phyloP scores from a whole-genome alignment of 352 stramenopile species.

The Thalassiosira mediterranea region DNA sequence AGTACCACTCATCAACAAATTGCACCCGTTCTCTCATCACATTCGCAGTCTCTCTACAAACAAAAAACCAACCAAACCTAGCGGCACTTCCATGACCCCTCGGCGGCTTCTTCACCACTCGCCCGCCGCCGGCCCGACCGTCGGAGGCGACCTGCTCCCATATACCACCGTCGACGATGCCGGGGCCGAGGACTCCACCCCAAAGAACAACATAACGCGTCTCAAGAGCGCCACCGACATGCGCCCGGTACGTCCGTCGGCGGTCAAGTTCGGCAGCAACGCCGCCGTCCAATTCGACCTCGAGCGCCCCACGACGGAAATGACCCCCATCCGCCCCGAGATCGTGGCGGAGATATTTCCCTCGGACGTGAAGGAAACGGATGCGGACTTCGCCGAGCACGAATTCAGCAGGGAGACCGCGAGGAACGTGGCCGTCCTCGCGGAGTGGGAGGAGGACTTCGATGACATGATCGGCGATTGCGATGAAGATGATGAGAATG shows the following conservation, averaged over 20 bases:
- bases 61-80: slow-evolving; percentile 15
- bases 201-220: slow-evolving; percentile 13
- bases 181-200: not conserved
- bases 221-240: not conserved
- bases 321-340: slow-evolving; percentile 36
- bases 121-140: not conserved
- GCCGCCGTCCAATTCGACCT: slow-evolving; percentile 45
- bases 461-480: slow-evolving; percentile 9
- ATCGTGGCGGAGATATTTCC: slow-evolving; percentile 44
- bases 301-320: slow-evolving; percentile 37
- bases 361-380: slow-evolving; percentile 14
- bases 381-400: slow-evolving; percentile 23
- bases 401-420: slow-evolving; percentile 29
- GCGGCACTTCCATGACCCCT: slow-evolving; percentile 40
- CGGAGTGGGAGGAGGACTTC: slow-evolving; percentile 47
- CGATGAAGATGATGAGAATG: slow-evolving; percentile 1
- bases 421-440: slow-evolving; percentile 21
- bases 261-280: slow-evolving; percentile 54
- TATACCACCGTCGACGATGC: not conserved
- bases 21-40: not conserved
- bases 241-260: slow-evolving; percentile 13
- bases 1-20: not conserved
- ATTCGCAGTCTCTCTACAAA: slow-evolving; percentile 38
- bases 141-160: slow-evolving; percentile 2
- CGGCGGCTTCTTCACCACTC: slow-evolving; percentile 36